Evolutionary conservation across 2,329 filamentous ascomycete genomes (phyloP), one percentile per base, ranked within the genome.

Genomic region (Trichoderma citrinoviride): DNA sequence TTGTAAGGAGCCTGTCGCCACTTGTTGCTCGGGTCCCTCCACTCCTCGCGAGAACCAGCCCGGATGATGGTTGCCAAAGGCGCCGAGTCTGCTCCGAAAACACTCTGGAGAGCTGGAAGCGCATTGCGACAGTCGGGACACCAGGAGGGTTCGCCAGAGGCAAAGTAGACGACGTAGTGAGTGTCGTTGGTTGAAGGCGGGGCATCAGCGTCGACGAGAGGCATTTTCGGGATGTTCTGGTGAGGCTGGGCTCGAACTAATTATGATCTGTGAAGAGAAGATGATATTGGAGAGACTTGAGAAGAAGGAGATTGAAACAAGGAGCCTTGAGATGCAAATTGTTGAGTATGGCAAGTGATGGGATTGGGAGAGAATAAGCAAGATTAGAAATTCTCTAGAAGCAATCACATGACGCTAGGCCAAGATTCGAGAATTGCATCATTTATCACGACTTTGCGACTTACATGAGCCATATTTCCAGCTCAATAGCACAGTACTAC

Each of bases 81-180:
- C 1, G 70, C 70, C 5, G 71, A 69, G 1, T 67, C 66, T 2
- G 58, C 44, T 0, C 69, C 70, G 43, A 74, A 74, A 3, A 74
- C 72, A 1, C 43, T 67, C 0, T 70, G 65, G 2, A 74, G 46
- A 3, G 70, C 71, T 3, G 72, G 71, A 5, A 73, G 41, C 0
- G 72, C 72, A 52, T 73, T 66, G 10, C 68, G 67, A 17, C 71
- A 74, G 54, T 73, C 72, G 0, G 72, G 72, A 23, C 72, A 73
- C 72, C 72, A 73, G 0, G 72, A 73, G 5, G 72, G 72, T 21
- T 74, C 68, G 12, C 72, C 72, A 0, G 72, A 74, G 3, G 72
- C 72, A 37, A 74, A 73, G 65, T 73, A 74, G 29, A 73, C 72
- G 66, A 74, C 71, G 37, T 74, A 74, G 65, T 74, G 72, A 46